Evolutionary conservation across 1,284 basidiomycete genomes (phyloP).

Genomic region (Pascua sp.): DNA sequence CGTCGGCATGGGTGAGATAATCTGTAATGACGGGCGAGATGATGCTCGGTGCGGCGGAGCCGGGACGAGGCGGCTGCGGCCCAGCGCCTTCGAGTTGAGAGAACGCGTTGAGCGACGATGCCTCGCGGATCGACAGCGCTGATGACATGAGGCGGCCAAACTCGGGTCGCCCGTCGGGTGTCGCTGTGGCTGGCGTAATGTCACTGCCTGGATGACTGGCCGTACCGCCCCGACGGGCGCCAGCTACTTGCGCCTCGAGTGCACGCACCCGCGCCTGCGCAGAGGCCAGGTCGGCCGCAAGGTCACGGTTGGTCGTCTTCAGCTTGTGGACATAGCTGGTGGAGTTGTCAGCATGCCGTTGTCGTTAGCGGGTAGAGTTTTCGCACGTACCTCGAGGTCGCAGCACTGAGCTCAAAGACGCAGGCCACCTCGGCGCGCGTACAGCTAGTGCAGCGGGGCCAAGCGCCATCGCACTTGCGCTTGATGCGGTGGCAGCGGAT

Average conservation of each 20-base stretch:
- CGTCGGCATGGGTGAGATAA: conserved; percentile 19
- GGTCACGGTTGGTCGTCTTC: conserved; percentile 26
- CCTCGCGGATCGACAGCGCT: background rate
- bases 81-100: conserved; percentile 9
- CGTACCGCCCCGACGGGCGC: conserved; percentile 2
- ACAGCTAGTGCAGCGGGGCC: conserved; percentile 40
- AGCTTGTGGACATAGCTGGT: conserved; percentile 30
- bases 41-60: background rate
- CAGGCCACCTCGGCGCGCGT: conserved; percentile 39
- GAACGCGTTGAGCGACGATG: conserved; percentile 3
- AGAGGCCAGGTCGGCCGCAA: conserved; percentile 25
- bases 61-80: background rate
- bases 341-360: background rate
- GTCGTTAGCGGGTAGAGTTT: background rate
- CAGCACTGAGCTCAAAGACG: conserved; percentile 41
- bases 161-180: background rate
- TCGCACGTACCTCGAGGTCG: conserved; percentile 35
- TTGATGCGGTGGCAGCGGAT: conserved; percentile 44
- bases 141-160: conserved; percentile 9
- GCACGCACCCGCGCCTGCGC: conserved; percentile 32
- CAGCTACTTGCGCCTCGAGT: conserved; percentile 26
- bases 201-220: background rate
- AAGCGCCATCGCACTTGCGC: conserved; percentile 40
- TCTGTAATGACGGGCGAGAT: conserved; percentile 3
- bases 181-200: too few species aligned